phyloP scores from a whole-genome alignment of 352 stramenopile species.

The Pythium biforme region DNA sequence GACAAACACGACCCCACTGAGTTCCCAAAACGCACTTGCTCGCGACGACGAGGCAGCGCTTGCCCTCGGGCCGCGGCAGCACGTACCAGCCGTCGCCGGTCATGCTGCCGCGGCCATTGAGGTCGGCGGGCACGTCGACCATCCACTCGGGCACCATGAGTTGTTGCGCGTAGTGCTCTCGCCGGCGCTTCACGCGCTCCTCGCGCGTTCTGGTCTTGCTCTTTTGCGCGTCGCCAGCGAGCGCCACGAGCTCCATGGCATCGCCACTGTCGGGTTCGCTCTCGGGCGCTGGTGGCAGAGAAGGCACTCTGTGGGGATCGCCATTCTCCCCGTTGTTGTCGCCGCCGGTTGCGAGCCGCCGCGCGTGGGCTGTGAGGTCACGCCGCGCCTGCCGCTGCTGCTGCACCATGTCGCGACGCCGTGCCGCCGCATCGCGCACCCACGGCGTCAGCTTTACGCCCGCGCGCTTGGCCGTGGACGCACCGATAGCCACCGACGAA shows the following conservation, averaged over 20 bases:
- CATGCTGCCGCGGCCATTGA: slow-evolving; percentile 75
- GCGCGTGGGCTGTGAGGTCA: slow-evolving; percentile 78
- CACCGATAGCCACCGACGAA: neutral
- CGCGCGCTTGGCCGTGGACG: slow-evolving; percentile 36
- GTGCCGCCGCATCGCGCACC: slow-evolving; percentile 52
- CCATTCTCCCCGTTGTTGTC: slow-evolving; percentile 23
- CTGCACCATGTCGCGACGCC: slow-evolving; percentile 56
- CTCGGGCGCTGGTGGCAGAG: neutral
- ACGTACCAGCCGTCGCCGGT: slow-evolving; percentile 88
- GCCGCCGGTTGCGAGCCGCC: slow-evolving; percentile 45
- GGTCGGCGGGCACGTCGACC: slow-evolving; percentile 74
- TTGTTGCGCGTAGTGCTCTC: slow-evolving; percentile 78
- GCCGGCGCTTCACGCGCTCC: slow-evolving; percentile 69
- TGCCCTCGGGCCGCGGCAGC: slow-evolving; percentile 88
- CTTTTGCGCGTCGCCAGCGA: slow-evolving; percentile 1
- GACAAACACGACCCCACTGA: neutral
- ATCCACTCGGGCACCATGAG: slow-evolving; percentile 91
- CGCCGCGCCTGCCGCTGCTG: slow-evolving; percentile 73
- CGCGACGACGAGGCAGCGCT: slow-evolving; percentile 87
- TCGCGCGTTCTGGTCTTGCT: slow-evolving; percentile 69
- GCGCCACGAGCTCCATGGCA: slow-evolving; percentile 25
- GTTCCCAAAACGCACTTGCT: slow-evolving; percentile 67
- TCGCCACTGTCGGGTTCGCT: slow-evolving; percentile 12
- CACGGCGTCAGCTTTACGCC: slow-evolving; percentile 68
- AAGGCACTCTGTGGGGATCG: too few species aligned